Evolutionary conservation across 2,329 filamentous ascomycete genomes (phyloP).

Genomic region (Exophiala oligosperma): DNA sequence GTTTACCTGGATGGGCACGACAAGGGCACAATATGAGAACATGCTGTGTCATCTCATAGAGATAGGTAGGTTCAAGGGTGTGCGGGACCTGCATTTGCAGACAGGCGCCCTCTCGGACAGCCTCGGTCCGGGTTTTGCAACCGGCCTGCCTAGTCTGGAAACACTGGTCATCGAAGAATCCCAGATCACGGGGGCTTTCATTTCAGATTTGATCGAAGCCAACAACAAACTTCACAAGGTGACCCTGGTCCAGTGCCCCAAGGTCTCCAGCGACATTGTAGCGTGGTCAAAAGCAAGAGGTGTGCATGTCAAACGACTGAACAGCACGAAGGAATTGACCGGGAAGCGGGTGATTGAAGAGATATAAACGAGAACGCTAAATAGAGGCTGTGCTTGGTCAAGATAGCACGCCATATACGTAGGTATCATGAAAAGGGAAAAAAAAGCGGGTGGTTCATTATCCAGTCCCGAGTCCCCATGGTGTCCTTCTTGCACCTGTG

Average conservation of each 20-base stretch:
- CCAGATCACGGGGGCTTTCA: constrained; percentile 16
- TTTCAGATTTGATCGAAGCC: constrained; percentile 16
- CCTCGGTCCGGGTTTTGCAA: background rate
- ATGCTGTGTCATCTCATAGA: background rate
- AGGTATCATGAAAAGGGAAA: too few species aligned
- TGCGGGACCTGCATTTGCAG: constrained; percentile 9
- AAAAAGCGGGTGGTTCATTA: too few species aligned
- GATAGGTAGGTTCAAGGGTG: background rate
- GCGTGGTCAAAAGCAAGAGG: constrained; percentile 11
- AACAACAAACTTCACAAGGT: constrained; percentile 10
- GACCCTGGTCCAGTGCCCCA: constrained; percentile 5
- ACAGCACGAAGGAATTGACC: too few species aligned
- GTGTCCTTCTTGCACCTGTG: too few species aligned
- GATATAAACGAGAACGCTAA: too few species aligned
- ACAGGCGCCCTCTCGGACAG: constrained; percentile 2
- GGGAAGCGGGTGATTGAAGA: too few species aligned
- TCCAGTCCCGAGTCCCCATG: too few species aligned
- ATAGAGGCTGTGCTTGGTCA: too few species aligned
- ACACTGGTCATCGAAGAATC: constrained; percentile 9
- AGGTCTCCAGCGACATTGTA: constrained; percentile 18
- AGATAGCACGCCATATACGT: too few species aligned
- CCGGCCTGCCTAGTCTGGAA: constrained; percentile 7
- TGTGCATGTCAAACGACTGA: constrained; percentile 2
- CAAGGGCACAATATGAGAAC: background rate
- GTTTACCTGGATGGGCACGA: background rate